Conservation (phyloP, 2,329 filamentous ascomycete genomes). For the Colletotrichum liriopes region DNA sequence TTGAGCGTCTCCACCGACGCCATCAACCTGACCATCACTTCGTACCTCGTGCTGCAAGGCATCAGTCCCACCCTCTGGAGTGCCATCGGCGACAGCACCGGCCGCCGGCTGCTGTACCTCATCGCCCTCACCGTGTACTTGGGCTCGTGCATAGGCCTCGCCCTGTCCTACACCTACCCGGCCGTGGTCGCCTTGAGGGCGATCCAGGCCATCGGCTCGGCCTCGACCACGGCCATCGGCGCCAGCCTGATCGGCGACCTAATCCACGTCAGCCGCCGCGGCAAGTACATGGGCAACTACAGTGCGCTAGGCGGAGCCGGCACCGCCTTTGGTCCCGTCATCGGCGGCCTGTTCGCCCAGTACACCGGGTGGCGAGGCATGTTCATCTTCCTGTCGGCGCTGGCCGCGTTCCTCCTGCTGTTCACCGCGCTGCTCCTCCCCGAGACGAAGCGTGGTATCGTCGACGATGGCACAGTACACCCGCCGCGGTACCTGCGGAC, state of each 20-base stretch:
- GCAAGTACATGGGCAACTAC: conserved; percentile 18
- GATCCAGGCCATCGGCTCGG: conserved; percentile 5
- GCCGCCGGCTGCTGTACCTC: conserved; percentile 20
- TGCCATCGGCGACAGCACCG: conserved; percentile 55
- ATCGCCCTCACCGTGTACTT: conserved; percentile 8
- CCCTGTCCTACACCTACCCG: conserved; percentile 9
- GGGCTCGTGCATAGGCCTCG: conserved; percentile 23
- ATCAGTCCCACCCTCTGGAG: conserved; percentile 60
- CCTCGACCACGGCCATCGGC: conserved; percentile 3
- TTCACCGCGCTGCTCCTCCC: conserved; percentile 5
- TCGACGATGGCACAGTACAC: not conserved
- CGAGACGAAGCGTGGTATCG: conserved; percentile 13
- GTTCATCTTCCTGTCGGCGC: conserved; percentile 8
- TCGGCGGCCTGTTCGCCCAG: conserved; percentile 11
- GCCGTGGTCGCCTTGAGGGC: conserved; percentile 3
- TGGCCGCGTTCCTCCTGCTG: conserved; percentile 3
- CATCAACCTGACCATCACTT: conserved; percentile 57
- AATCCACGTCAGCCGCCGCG: conserved; percentile 14
- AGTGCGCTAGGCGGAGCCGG: conserved; percentile 2
- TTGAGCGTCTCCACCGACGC: conserved; percentile 46
- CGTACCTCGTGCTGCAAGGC: conserved; percentile 61
- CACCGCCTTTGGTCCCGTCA: conserved; percentile 11
- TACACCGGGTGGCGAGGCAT: conserved; percentile 13
- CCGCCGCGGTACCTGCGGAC: not conserved
- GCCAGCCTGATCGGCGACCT: conserved; percentile 11